These are phyloP conservation scores for Endothia cerciana DNA, from an alignment of 2,329 filamentous ascomycete genomes.

Conservation along the genomic window DNA sequence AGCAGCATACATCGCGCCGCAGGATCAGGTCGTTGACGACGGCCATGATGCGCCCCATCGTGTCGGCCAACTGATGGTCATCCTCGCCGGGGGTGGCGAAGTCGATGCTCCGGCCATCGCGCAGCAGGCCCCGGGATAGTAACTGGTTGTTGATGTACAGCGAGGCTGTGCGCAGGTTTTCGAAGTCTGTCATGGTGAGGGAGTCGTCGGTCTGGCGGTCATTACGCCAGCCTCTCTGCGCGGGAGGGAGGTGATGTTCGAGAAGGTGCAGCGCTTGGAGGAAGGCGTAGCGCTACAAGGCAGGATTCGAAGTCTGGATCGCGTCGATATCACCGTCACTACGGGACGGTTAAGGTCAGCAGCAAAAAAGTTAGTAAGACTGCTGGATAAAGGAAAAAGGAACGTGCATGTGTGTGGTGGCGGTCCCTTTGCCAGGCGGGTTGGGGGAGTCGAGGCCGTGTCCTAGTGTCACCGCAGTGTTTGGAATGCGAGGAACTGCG, in stretches of 20 bases:
- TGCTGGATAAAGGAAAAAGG: conserved; percentile 6
- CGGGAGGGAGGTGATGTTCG: neutral
- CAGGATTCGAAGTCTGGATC: neutral
- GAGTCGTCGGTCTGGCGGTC: conserved; percentile 11
- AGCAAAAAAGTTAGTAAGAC: neutral
- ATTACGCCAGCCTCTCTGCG: conserved; percentile 16
- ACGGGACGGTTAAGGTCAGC: neutral
- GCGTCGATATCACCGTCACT: too few species aligned
- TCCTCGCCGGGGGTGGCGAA: conserved; percentile 74
- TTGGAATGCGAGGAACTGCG: conserved; percentile 18
- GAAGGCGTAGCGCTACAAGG: neutral
- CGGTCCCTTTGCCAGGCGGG: conserved; percentile 8
- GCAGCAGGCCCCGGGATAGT: conserved; percentile 65
- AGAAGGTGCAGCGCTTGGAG: neutral
- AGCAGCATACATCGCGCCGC: conserved; percentile 72
- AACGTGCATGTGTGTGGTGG: conserved; percentile 8
- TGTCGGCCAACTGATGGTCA: conserved; percentile 56
- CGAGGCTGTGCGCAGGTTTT: conserved; percentile 69
- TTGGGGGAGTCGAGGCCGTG: neutral
- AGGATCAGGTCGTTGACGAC: conserved; percentile 92
- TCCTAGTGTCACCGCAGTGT: conserved; percentile 6
- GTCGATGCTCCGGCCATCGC: conserved; percentile 75
- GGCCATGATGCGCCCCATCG: conserved; percentile 87
- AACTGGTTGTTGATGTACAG: conserved; percentile 76
- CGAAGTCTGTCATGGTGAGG: conserved; percentile 56